Conservation (phyloP, 129 eudicot genomes). For the Cynara cardunculus region DNA sequence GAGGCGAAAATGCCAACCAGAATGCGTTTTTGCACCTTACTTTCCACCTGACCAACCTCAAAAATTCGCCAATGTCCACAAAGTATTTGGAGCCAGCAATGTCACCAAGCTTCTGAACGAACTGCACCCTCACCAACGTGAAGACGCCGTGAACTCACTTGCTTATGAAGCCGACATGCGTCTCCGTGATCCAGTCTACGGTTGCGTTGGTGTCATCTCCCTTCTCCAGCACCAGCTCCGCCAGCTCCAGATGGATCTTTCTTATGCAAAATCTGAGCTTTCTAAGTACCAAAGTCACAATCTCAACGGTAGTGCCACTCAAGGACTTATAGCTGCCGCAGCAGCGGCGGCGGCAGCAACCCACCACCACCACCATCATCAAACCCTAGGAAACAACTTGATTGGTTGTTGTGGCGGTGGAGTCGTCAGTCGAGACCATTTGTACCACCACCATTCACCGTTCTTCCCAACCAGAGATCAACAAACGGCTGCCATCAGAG, state of each 20-base stretch:
- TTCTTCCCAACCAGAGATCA: conserved; percentile 47
- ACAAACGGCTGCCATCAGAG: conserved; percentile 36
- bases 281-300: conserved; percentile 69
- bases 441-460: conserved; percentile 51
- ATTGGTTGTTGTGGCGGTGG: conserved; percentile 40
- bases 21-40: conserved; percentile 89
- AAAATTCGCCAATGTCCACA: conserved; percentile 84
- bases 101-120: conserved; percentile 85
- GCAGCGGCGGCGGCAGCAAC: conserved; percentile 44
- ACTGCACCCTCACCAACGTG: conserved; percentile 85
- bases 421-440: conserved; percentile 35
- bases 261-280: conserved; percentile 75
- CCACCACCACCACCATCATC: conserved; percentile 40
- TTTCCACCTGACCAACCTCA: conserved; percentile 95
- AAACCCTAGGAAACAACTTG: conserved; percentile 37
- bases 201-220: conserved; percentile 91
- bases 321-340: conserved; percentile 43
- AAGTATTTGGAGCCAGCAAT: conserved; percentile 88
- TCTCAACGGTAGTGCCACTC: conserved; percentile 28
- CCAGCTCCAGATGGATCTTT: conserved; percentile 76
- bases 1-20: conserved; percentile 87
- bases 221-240: conserved; percentile 90
- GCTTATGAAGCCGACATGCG: conserved; percentile 95
- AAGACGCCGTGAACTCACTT: conserved; percentile 82
- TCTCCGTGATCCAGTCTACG: conserved; percentile 85